A percentile compares a stretch with the other conserved stretches of the same genome.
Conservation (phyloP, 1,284 basidiomycete species). For the Rhodotorula sp. region DNA sequence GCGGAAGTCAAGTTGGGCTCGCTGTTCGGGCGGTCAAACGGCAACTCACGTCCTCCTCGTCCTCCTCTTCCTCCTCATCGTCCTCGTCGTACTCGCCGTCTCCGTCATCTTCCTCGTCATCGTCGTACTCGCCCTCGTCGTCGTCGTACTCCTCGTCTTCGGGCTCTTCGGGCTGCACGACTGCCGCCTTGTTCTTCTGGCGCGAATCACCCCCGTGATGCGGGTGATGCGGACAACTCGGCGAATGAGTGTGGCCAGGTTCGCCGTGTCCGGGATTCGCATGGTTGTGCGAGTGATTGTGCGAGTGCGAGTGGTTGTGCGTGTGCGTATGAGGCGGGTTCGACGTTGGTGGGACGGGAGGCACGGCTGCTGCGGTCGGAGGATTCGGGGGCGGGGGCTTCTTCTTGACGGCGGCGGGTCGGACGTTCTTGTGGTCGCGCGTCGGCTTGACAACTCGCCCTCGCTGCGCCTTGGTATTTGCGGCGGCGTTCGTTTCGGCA, state of each 20-base stretch:
- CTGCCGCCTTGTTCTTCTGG: conserved; percentile 35
- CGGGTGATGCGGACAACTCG: conserved; percentile 44
- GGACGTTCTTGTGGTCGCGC: conserved; percentile 44
- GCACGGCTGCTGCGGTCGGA: conserved; percentile 9
- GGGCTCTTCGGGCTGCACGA: conserved; percentile 34
- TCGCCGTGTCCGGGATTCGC: conserved; percentile 39
- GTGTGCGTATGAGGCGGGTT: conserved; percentile 5
- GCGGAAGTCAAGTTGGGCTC: not conserved
- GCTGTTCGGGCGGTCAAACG: not conserved
- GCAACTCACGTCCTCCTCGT: conserved; percentile 37
- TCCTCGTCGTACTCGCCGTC: conserved; percentile 33
- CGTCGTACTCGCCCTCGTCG: conserved; percentile 52
- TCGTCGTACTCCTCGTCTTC: conserved; percentile 50
- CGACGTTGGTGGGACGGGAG: conserved; percentile 22
- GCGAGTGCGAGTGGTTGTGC: conserved; percentile 5
- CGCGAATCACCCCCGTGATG: conserved; percentile 23
- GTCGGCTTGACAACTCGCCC: conserved; percentile 41
- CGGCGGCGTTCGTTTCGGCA: conserved; percentile 1
- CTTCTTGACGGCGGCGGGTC: conserved; percentile 34
- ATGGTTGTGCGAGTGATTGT: conserved; percentile 24
- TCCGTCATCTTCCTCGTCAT: conserved; percentile 35
- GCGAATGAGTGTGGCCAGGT: conserved; percentile 44
- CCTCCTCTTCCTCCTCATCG: conserved; percentile 38
- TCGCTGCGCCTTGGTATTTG: conserved; percentile 11
- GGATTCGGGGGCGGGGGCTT: conserved; percentile 2